Conservation (phyloP, 208 protist genomes). For the Willaertia magna region DNA sequence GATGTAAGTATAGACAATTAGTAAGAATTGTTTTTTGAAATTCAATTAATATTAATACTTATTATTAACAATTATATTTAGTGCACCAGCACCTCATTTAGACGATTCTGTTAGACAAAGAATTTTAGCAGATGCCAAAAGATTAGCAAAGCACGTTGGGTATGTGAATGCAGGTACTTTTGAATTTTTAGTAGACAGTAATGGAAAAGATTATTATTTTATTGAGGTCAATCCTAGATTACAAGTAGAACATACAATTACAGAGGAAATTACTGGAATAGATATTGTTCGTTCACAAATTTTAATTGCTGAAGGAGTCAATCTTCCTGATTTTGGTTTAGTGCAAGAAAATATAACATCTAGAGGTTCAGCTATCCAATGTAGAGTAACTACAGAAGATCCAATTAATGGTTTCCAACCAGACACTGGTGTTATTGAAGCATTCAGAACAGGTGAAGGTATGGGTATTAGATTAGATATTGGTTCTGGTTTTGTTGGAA, state of each 20-base stretch:
- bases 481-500: constrained; percentile 62
- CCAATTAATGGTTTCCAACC: constrained; percentile 69
- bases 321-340: constrained; percentile 36
- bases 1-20: too few species aligned
- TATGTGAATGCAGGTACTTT: constrained; percentile 90
- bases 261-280: constrained; percentile 74
- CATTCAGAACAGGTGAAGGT: constrained; percentile 27
- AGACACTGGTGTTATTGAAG: constrained; percentile 46
- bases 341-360: constrained; percentile 57
- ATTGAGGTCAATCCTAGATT: constrained; percentile 97
- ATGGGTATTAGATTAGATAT: constrained; percentile 37
- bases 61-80: too few species aligned
- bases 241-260: constrained; percentile 86
- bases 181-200: constrained; percentile 87
- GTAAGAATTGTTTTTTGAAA: too few species aligned
- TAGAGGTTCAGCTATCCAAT: constrained; percentile 68
- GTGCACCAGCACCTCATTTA: constrained; percentile 58
- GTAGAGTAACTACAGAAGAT: constrained; percentile 84
- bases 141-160: constrained; percentile 56
- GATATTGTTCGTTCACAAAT: constrained; percentile 90
- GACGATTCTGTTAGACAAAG: constrained; percentile 36
- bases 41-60: too few species aligned
- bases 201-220: constrained; percentile 79
- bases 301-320: constrained; percentile 45
- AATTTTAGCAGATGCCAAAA: constrained; percentile 60